These are phyloP conservation scores for Amphibolis antarctica DNA, from an alignment of 106 monocot species.

Conservation along the genomic window DNA sequence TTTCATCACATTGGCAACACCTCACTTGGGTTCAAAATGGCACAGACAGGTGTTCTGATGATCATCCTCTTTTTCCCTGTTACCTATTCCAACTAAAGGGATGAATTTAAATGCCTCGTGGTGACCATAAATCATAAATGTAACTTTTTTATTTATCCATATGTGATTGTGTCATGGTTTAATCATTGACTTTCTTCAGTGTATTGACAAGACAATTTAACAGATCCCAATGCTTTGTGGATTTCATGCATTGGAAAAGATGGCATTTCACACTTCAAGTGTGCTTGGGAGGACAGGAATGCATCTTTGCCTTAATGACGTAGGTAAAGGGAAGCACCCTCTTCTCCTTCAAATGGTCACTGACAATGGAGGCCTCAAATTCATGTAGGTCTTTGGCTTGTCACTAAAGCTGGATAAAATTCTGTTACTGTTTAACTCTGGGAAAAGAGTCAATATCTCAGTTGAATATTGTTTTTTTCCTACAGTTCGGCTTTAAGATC, in stretches of 20 bases:
- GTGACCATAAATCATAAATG: too few relatives aligned
- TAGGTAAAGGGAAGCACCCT: conserved; percentile 48
- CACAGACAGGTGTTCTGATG: conserved; percentile 55
- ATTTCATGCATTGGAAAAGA: conserved; percentile 45
- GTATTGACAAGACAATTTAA: neutral
- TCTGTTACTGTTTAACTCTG: too few relatives aligned
- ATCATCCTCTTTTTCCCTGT: too few relatives aligned
- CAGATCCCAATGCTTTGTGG: conserved; percentile 76
- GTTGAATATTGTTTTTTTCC: neutral
- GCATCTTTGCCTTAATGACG: conserved; percentile 66
- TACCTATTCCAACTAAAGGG: neutral
- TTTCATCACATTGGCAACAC: conserved; percentile 92
- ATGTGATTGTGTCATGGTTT: neutral
- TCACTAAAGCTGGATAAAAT: neutral
- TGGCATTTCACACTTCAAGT: conserved; percentile 42
- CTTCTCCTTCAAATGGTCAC: conserved; percentile 79
- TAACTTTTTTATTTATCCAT: neutral
- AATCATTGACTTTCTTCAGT: neutral
- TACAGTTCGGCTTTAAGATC: conserved; percentile 72
- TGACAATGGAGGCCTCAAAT: conserved; percentile 46
- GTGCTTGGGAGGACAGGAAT: conserved; percentile 64
- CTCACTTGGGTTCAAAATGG: conserved; percentile 75
- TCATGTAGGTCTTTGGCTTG: conserved; percentile 34
- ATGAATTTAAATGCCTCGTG: neutral
- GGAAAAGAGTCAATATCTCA: too few relatives aligned